Evolutionary conservation across 2,329 filamentous ascomycete species (phyloP), one percentile per base, ranked within the genome.

Genomic region (Verticillium dahliae): DNA sequence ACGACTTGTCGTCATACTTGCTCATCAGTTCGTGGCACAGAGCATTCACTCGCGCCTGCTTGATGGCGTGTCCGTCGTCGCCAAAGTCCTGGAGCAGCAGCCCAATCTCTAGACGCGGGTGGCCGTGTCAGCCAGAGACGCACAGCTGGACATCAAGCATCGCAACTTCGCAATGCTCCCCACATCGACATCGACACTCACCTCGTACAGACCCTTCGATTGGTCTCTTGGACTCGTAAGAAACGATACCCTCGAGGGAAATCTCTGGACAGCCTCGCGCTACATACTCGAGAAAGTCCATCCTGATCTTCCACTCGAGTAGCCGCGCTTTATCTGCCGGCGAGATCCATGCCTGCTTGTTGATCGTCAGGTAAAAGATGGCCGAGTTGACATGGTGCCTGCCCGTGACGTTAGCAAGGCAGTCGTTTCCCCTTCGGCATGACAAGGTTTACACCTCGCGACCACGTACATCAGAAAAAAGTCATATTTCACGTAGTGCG

Each of bases 31-130:
- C 71, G 71, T 88, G 80, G 1, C 85, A 91, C 67, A 92, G 75
- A 4, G 83, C 82, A n/a, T 95, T 73, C 1, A 91, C 88, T 35
- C 92, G 80, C 9, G 88, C 80, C 4, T 96, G 75, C 74, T 97
- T 97, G 60, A 87, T 80, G 10, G 86, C 81, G 74, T 98, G 94
- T 0, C 93, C 92, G 73, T 97, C 92, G 67, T 97, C 93, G 0
- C 81, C 69, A 10, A 37, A 27, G 10, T 65, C 63, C 62, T 80
- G 78, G n/a, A 87, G 71, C 9, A 80, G 74, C 1, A 77, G 71
- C 9, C 85, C 72, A 3, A 85, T 72, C 1, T 80, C 79, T 73
- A 37, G 13, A 13, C 2, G 9, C 9, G 9, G 9, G 2, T 37
- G 35, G 9, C 35, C 35, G 9, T 37, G 35, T 37, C 35, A 41